phyloP scores from a whole-genome alignment of 108 stramenopile species.

The Skeletonema menzelii region DNA sequence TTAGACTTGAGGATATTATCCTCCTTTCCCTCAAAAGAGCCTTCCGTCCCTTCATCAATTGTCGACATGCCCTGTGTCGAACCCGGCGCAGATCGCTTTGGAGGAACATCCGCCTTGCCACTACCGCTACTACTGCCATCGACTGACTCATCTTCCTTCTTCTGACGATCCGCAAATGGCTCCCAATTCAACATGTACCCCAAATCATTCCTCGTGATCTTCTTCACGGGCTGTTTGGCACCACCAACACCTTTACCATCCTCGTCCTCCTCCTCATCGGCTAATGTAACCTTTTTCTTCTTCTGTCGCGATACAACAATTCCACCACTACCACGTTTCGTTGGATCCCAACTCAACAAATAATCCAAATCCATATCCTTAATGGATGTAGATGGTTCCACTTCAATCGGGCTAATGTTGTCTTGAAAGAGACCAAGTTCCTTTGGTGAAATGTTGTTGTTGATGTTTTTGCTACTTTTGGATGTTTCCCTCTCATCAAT shows the following conservation, averaged over 20 bases:
- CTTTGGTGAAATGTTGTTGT: slow-evolving; percentile 2
- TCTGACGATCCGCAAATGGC: slow-evolving; percentile 46
- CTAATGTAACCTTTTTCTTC: slow-evolving; percentile 25
- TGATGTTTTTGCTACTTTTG: neutral
- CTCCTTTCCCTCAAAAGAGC: neutral
- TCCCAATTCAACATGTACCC: slow-evolving; percentile 91
- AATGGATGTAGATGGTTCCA: slow-evolving; percentile 27
- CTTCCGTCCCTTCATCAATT: slow-evolving; percentile 39
- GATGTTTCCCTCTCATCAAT: neutral
- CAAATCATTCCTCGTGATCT: slow-evolving; percentile 75
- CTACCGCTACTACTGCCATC: neutral
- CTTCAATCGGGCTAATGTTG: slow-evolving; percentile 46
- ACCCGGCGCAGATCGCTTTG: neutral
- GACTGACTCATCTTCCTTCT: slow-evolving; percentile 13
- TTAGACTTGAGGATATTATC: neutral
- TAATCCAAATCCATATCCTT: slow-evolving; percentile 75
- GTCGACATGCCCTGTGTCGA: slow-evolving; percentile 33
- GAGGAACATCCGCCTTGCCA: neutral
- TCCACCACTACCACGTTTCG: slow-evolving; percentile 18
- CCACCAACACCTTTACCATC: neutral
- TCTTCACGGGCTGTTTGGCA: slow-evolving; percentile 16
- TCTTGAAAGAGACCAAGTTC: slow-evolving; percentile 23
- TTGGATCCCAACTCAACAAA: slow-evolving; percentile 81
- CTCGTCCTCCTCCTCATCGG: slow-evolving; percentile 2
- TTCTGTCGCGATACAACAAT: slow-evolving; percentile 16